phyloP scores from a whole-genome alignment of 106 monocot species.

The Phalaenopsis equestris region DNA sequence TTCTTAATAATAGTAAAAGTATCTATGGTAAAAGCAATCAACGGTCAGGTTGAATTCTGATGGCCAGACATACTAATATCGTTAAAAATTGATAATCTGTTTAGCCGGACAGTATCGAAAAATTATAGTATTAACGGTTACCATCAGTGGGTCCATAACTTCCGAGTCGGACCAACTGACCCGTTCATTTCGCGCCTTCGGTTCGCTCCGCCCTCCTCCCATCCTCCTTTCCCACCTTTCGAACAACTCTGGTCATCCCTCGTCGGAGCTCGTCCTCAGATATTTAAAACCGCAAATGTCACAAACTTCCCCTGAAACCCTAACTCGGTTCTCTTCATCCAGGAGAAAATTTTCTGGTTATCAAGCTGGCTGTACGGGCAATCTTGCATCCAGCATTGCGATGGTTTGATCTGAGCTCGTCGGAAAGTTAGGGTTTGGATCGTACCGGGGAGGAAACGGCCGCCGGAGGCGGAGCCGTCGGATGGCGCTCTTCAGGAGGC shows the following conservation, averaged over 20 bases:
- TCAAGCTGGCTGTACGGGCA: neutral
- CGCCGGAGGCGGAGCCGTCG: constrained; percentile 46
- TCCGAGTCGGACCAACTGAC: neutral
- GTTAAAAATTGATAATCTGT: no score
- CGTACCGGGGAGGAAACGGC: neutral
- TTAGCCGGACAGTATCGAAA: no score
- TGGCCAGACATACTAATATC: no score
- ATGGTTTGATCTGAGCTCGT: constrained; percentile 6
- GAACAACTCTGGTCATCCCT: neutral
- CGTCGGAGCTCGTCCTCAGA: neutral
- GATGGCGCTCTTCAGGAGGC: constrained; percentile 95
- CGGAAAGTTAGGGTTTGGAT: constrained; percentile 6
- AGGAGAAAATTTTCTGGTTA: neutral
- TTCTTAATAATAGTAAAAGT: no score
- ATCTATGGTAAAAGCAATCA: no score
- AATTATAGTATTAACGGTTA: no score
- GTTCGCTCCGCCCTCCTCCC: neutral
- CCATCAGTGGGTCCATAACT: neutral
- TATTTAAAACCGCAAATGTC: neutral
- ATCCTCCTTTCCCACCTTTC: neutral
- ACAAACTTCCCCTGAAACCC: neutral
- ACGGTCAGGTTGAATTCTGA: no score
- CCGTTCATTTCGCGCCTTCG: neutral
- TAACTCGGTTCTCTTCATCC: neutral
- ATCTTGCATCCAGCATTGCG: neutral